A percentile compares a stretch with the other conserved stretches of the same genome.
Conservation (phyloP, 2,329 filamentous ascomycete species). For the Xylariomycetidae sp. region DNA sequence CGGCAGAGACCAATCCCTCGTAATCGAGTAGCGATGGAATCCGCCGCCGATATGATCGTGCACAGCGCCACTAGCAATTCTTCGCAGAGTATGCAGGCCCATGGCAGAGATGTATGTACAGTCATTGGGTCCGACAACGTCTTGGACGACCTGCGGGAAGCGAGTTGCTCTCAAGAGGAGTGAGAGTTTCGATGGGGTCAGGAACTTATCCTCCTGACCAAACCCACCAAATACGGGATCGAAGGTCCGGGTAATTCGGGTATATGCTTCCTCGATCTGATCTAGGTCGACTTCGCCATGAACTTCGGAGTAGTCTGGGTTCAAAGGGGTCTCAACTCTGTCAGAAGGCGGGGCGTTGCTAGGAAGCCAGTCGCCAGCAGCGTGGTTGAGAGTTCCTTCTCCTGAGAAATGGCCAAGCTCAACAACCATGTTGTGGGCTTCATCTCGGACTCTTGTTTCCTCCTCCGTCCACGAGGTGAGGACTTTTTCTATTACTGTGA, state of each 20-base stretch:
- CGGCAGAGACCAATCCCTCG: slow-evolving; percentile 85
- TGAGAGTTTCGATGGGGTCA: slow-evolving; percentile 77
- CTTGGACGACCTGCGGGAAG: slow-evolving; percentile 68
- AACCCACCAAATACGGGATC: slow-evolving; percentile 79
- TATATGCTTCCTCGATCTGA: slow-evolving; percentile 83
- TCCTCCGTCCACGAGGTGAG: slow-evolving; percentile 74
- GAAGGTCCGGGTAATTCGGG: slow-evolving; percentile 75
- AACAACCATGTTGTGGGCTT: slow-evolving; percentile 74
- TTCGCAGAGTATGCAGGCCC: slow-evolving; percentile 73
- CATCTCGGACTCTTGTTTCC: slow-evolving; percentile 74
- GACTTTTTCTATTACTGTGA: slow-evolving; percentile 79
- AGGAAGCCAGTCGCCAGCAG: slow-evolving; percentile 22
- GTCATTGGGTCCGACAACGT: slow-evolving; percentile 83
- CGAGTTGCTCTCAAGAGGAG: slow-evolving; percentile 73
- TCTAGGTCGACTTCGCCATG: slow-evolving; percentile 76
- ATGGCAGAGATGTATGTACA: slow-evolving; percentile 71
- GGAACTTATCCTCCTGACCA: slow-evolving; percentile 77
- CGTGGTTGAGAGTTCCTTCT: slow-evolving; percentile 65
- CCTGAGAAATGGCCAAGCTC: slow-evolving; percentile 85
- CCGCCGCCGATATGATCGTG: slow-evolving; percentile 54
- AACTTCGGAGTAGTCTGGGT: slow-evolving; percentile 36
- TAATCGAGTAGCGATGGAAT: slow-evolving; percentile 77
- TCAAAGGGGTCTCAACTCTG: slow-evolving; percentile 2
- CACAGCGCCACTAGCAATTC: slow-evolving; percentile 57
- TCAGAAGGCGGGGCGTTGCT: slow-evolving; percentile 13